Base-by-base conservation (phyloP, 805 yeast genomes). In the Nakazawaea wickerhamii region DNA sequence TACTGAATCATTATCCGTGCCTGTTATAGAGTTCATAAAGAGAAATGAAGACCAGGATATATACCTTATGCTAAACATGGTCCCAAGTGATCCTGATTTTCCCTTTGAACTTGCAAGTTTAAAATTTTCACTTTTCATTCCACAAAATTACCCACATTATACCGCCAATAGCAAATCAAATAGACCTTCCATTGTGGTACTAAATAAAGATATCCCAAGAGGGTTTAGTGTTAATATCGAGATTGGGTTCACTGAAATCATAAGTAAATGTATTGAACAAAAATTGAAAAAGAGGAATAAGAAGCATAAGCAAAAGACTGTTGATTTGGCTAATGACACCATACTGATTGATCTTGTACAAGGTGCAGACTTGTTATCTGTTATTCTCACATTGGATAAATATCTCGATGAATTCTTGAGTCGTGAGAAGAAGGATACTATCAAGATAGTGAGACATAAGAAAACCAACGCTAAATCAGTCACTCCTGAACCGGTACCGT, bases 31-130 rank as follows among this genome's bases (percentile, higher is more conserved):
- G 20, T 22, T 15, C 30, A 21, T 38, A 17, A 25, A 40, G 19
- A 44, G 31, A 5, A 20, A 30, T 19, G 26, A 19, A 5, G 40
- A 46, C 6, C 47, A 48, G 17, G 43, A 46, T 22, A 50, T 70
- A 4, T 73, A 73, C 45, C 40, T 77, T 13, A 65, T 76, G 11
- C 67, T 77, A 47, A 48, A 66, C 25, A 45, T 78, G 36, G 53
- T 50, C 17, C 90, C 90, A 0, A 67, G 81, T 0, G 90, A 82
- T 54, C 89, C 89, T 0, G 84, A 82, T 35, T 84, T 84, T 54
- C 83, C 89, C 0, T 83, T 68, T 53, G 87, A 80, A 41, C 58
- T 84, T 23, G 71, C 69, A 3, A 51, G 56, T n/a, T 64, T 84
- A 43, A 69, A 73, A 38, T 52, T 83, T 25, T 70, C 75, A 35